phyloP scores from a whole-genome alignment of 768 basidiomycete species.

The Strobilomyces echinocephalus region DNA sequence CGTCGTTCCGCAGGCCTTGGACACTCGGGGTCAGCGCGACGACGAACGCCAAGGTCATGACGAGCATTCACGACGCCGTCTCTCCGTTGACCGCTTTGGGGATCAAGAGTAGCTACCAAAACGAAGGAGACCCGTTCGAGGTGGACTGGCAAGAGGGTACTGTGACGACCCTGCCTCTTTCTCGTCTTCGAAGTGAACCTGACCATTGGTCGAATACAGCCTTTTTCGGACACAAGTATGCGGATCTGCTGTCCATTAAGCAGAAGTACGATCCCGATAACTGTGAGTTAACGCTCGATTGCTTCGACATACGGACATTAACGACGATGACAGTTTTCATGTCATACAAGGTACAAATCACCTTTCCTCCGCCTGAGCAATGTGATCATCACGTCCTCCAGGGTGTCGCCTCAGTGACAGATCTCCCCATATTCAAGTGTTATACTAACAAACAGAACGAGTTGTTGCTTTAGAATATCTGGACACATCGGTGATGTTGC shows the following conservation, averaged over 20 bases:
- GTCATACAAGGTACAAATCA: constrained; percentile 13
- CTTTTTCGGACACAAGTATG: constrained; percentile 21
- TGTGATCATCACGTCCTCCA: background rate
- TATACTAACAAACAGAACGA: background rate
- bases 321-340: constrained; percentile 11
- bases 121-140: constrained; percentile 18
- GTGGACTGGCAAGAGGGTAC: constrained; percentile 17
- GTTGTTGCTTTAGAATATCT: background rate
- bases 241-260: constrained; percentile 14
- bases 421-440: constrained; percentile 3
- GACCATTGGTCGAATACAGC: background rate
- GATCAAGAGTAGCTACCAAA: constrained; percentile 21
- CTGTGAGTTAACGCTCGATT: constrained; percentile 6
- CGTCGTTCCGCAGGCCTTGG: constrained; percentile 9
- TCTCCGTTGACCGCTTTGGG: constrained; percentile 14
- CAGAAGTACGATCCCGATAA: constrained; percentile 21
- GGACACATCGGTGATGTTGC: background rate
- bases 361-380: too few species aligned
- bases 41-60: constrained; percentile 1
- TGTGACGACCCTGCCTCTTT: background rate
- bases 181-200: background rate
- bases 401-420: constrained; percentile 5
- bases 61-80: constrained; percentile 7
- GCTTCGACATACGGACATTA: background rate
- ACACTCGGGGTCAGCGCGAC: constrained; percentile 2